Percentiles rank a stretch among this genome's conserved stretches.
These are phyloP conservation scores for Claviceps fusiformis DNA, from an alignment of 2,329 filamentous ascomycete species.

Conservation along the genomic window DNA sequence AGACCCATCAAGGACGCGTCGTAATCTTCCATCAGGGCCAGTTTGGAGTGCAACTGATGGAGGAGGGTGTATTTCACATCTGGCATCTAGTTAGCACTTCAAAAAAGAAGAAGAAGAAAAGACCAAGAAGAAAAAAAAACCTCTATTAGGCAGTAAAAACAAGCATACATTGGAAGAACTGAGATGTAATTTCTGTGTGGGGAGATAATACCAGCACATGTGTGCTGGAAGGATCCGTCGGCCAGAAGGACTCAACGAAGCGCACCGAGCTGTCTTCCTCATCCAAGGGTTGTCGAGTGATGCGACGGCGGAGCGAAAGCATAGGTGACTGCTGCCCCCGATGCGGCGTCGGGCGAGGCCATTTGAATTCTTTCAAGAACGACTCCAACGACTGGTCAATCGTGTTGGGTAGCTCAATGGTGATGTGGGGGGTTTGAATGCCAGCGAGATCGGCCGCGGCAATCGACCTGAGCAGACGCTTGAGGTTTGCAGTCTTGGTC, in stretches of 20 bases:
- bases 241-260: constrained; percentile 82
- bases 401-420: constrained; percentile 64
- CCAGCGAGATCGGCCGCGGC: constrained; percentile 62
- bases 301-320: constrained; percentile 62
- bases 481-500: constrained; percentile 58
- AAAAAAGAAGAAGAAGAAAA: neutral
- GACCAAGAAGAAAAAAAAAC: neutral
- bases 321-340: constrained; percentile 31
- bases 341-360: constrained; percentile 40
- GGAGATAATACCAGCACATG: constrained; percentile 80
- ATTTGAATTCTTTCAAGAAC: constrained; percentile 51
- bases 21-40: constrained; percentile 29
- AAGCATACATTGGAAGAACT: constrained; percentile 71
- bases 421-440: constrained; percentile 57
- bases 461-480: constrained; percentile 66
- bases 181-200: constrained; percentile 62
- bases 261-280: constrained; percentile 60
- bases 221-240: constrained; percentile 44
- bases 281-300: constrained; percentile 44
- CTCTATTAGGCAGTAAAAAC: too few species aligned
- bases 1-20: constrained; percentile 56
- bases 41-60: constrained; percentile 59
- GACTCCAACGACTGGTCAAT: constrained; percentile 51
- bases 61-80: constrained; percentile 66
- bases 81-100: constrained; percentile 14